Base-by-base conservation (phyloP, 495 filamentous ascomycete species). In the Penicillium silybi region DNA sequence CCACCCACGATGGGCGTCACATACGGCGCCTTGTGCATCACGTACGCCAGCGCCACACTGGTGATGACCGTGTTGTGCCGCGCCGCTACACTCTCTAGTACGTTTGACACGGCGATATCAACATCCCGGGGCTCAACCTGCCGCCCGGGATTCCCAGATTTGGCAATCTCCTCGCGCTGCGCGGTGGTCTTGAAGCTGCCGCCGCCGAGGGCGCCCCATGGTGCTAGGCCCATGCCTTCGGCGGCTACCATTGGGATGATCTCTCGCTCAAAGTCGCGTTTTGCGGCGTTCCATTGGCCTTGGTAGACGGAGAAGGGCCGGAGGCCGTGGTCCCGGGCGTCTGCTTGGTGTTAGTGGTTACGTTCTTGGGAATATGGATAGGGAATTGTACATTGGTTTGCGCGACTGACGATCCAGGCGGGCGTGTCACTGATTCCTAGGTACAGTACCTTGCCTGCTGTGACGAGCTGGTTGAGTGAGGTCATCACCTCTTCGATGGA, bases 1-100 rank as follows among this genome's bases (percentile, higher is more conserved):
- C 81, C 82, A 15, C 86, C 87, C 20, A 88, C 73, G 56, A 90
- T 87, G 1, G 88, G 87, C 58, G 84, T 86, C 34, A 89, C 85
- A 58, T 90, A 85, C 2, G 86, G 84, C n/a, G 85, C 73, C 69
- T 89, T 90, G 57, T 81, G 77, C 74, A 84, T 79, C 0, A 89
- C 82, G 62, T 91, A 91, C 8, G 87, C 86, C 37, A 89, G 64
- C 5, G 87, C 87, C 17, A 74, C 63, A 18, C 63, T 66, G 0
- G 77, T 80, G 37, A 81, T 66, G 6, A 58, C 48, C 16, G 73
- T 80, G 6, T 73, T 70, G 57, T 83, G 83, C 34, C 69, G 68
- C 15, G 75, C 71, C 0, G 84, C 86, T 35, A 89, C 68, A 5
- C 68, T 69, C 53, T 88, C 85, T 8, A 91, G 67, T 0, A 75